phyloP scores from a whole-genome alignment of 768 basidiomycete species.

The Bullera alba region DNA sequence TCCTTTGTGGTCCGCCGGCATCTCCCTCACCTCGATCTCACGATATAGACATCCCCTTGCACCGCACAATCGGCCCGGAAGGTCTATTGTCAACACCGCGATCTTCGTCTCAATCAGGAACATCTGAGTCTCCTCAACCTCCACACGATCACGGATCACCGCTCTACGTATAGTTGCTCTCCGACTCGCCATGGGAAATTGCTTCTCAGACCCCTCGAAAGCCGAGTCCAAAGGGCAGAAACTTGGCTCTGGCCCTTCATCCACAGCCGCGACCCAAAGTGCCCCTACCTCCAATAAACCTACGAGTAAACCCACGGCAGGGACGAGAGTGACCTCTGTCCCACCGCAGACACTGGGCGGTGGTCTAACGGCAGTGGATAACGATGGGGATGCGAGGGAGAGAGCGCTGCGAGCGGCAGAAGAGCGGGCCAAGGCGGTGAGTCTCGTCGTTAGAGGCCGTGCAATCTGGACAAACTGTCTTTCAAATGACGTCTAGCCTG shows the following conservation, averaged over 20 bases:
- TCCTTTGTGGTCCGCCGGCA: too few species aligned
- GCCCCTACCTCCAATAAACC: slow-evolving; percentile 1
- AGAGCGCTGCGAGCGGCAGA: slow-evolving; percentile 40
- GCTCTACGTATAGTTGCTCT: too few species aligned
- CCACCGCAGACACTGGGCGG: slow-evolving; percentile 22
- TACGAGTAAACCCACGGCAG: not conserved
- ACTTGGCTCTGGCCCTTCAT: slow-evolving; percentile 34
- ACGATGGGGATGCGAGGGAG: slow-evolving; percentile 33
- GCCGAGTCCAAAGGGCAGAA: slow-evolving; percentile 28
- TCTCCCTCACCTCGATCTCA: too few species aligned
- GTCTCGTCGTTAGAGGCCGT: slow-evolving; percentile 8
- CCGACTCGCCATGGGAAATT: slow-evolving; percentile 36
- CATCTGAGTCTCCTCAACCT: too few species aligned
- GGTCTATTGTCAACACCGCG: too few species aligned
- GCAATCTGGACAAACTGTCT: not conserved
- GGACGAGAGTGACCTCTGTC: not conserved
- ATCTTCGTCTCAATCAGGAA: too few species aligned
- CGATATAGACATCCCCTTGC: too few species aligned
- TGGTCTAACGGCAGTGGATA: slow-evolving; percentile 3
- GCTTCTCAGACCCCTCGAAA: slow-evolving; percentile 39
- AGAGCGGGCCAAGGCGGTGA: slow-evolving; percentile 38
- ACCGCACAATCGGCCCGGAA: too few species aligned
- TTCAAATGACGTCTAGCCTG: not conserved
- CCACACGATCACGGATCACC: too few species aligned
- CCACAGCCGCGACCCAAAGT: not conserved